A percentile compares a stretch with the other conserved stretches of the same genome.
phyloP scores from a whole-genome alignment of 352 stramenopile species.

The Phytophthora macrochlamydospora region DNA sequence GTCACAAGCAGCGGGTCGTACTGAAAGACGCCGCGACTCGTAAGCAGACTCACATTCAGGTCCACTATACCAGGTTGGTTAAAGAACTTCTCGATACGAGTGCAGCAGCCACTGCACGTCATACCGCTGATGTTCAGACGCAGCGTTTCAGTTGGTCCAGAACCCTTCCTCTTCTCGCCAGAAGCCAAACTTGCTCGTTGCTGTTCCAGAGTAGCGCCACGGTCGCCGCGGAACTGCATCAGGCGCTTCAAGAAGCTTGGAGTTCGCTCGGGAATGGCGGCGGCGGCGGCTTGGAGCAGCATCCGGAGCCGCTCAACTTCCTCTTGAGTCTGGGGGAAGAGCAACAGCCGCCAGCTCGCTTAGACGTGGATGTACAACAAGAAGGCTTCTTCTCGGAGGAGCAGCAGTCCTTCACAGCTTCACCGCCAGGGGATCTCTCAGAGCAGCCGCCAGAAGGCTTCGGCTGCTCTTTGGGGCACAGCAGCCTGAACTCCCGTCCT shows the following conservation, averaged over 20 bases:
- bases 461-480: neutral
- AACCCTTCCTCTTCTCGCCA: constrained; percentile 10
- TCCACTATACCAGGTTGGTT: constrained; percentile 56
- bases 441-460: constrained; percentile 1
- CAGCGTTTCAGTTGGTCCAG: constrained; percentile 34
- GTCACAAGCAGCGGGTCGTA: constrained; percentile 54
- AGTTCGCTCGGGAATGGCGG: constrained; percentile 15
- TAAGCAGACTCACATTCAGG: constrained; percentile 74
- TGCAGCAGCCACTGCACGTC: constrained; percentile 88
- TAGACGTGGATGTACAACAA: neutral
- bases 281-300: constrained; percentile 18
- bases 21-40: constrained; percentile 54
- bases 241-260: constrained; percentile 50
- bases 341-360: constrained; percentile 13
- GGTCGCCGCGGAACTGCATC: constrained; percentile 42
- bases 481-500: neutral
- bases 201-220: constrained; percentile 34
- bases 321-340: constrained; percentile 13
- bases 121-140: constrained; percentile 78
- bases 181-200: constrained; percentile 15
- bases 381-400: constrained; percentile 2
- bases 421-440: neutral
- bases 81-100: constrained; percentile 83
- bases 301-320: constrained; percentile 16
- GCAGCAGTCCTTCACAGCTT: neutral